These are phyloP conservation scores for Zangia roseola DNA, from an alignment of 768 basidiomycete species.

Conservation along the genomic window DNA sequence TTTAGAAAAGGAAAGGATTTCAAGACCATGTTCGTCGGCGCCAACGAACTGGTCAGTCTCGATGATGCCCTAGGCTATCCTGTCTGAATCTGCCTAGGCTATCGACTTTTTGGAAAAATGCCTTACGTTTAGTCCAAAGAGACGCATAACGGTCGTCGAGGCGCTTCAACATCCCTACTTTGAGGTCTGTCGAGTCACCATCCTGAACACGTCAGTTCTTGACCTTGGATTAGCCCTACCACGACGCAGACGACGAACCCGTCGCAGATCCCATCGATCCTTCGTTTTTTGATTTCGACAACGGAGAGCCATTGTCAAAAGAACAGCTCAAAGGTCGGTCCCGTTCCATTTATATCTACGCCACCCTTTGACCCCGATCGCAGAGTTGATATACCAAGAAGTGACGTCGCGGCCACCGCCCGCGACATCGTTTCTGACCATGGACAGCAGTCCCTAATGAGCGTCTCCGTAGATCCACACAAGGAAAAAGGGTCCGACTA, in stretches of 20 bases:
- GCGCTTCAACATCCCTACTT: constrained; percentile 90
- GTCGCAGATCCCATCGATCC: constrained; percentile 73
- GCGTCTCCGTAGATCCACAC: background rate
- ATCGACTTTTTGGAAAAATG: constrained; percentile 79
- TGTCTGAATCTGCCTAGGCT: constrained; percentile 40
- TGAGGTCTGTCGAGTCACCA: constrained; percentile 45
- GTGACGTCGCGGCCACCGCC: constrained; percentile 33
- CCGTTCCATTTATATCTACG: background rate
- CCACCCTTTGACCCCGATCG: background rate
- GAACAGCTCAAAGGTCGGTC: constrained; percentile 65
- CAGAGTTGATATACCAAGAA: constrained; percentile 50
- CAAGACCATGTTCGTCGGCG: constrained; percentile 65
- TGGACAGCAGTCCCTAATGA: constrained; percentile 14
- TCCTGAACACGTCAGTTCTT: background rate
- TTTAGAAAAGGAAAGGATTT: constrained; percentile 82
- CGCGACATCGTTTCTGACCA: constrained; percentile 12
- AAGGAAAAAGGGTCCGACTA: no score
- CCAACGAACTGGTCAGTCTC: constrained; percentile 56
- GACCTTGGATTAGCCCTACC: constrained; percentile 62
- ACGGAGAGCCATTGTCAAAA: constrained; percentile 59
- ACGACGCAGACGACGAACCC: constrained; percentile 89
- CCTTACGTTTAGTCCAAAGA: constrained; percentile 82
- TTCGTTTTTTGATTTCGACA: constrained; percentile 82
- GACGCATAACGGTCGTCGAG: constrained; percentile 84
- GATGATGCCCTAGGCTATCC: background rate